phyloP scores from a whole-genome alignment of 129 eudicot genomes.

The Flaveria ramosissima region DNA sequence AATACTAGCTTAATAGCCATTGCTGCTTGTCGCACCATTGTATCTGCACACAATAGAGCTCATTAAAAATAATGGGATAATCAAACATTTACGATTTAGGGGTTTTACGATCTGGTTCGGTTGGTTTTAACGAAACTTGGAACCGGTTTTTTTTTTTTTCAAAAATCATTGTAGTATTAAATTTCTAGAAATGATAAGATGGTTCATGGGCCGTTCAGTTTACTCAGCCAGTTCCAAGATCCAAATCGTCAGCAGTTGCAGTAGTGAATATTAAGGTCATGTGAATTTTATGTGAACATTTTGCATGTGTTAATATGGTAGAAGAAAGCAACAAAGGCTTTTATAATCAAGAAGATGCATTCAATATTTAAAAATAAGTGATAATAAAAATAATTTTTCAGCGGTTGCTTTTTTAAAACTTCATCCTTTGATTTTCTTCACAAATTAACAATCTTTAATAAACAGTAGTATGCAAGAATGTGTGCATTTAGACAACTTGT shows the following conservation, averaged over 20 bases:
- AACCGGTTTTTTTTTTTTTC: not conserved
- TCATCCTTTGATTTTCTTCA: not conserved
- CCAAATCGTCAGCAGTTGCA: not conserved
- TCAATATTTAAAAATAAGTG: not conserved
- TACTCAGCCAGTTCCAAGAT: not conserved
- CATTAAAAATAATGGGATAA: slow-evolving; percentile 1
- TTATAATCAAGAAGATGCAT: not conserved
- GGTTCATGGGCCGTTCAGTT: not conserved
- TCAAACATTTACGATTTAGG: not conserved
- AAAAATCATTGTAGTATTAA: not conserved
- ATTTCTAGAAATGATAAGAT: not conserved
- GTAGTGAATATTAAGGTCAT: not conserved
- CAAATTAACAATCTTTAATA: not conserved
- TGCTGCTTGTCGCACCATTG: slow-evolving; percentile 76
- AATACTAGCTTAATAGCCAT: slow-evolving; percentile 72
- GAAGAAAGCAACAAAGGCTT: slow-evolving; percentile 13
- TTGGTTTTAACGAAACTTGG: not conserved
- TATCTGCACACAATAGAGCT: slow-evolving; percentile 48
- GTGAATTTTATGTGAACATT: not conserved
- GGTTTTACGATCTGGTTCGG: not conserved
- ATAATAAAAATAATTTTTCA: not conserved
- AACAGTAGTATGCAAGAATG: slow-evolving; percentile 1
- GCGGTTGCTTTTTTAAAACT: slow-evolving; percentile 3
- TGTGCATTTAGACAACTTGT: not conserved
- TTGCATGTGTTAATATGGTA: slow-evolving; percentile 8